Base-by-base conservation (phyloP, 768 basidiomycete genomes). In the Trametes coccinea region DNA sequence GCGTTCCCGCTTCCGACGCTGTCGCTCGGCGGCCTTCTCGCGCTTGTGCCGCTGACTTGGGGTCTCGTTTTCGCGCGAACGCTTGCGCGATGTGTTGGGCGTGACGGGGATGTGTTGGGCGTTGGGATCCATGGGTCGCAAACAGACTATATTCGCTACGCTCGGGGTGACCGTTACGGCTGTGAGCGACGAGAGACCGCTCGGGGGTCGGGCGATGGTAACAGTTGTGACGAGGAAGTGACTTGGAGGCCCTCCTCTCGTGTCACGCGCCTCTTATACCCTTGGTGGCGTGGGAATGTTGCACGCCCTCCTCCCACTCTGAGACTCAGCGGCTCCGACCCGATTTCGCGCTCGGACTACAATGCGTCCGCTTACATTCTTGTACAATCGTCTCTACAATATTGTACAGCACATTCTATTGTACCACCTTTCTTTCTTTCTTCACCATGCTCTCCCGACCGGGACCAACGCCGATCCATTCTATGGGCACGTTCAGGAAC, bases 401-500 rank as follows among this genome's bases (percentile, higher is more conserved):
- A 43, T 13, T 5, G 31, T 60, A 22, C 22, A 16, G 49, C 34
- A 11, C 34, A 37, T 37, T 65, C 60, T 64, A 65, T 46, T 55
- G 59, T 48, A 48, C 0, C 48, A 60, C 10, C 30, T 37, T 62
- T 5, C 44, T 40, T 61, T 60, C 67, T 46, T 73, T 75, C 53
- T 61, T 67, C 50, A 87, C 65, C 90, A 95, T 96, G 64, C 84
- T 87, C 64, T 93, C 89, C 60, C 95, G 75, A 16, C 80, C 91
- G 13, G 96, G 93, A 0, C 96, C 96, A n/a, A 95, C 88, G 10
- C 96, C 96, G 53, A 98, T 93, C 90, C 92, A 98, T 75, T 89
- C 86, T 59, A 98, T 80, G 51, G 86, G 88, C 9, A 90, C 85
- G 8, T 79, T 80, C 17, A 92, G 73, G 71, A 79, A 88, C 17